phyloP scores from a whole-genome alignment of 2,329 filamentous ascomycete genomes.

The Xylaria sp. region DNA sequence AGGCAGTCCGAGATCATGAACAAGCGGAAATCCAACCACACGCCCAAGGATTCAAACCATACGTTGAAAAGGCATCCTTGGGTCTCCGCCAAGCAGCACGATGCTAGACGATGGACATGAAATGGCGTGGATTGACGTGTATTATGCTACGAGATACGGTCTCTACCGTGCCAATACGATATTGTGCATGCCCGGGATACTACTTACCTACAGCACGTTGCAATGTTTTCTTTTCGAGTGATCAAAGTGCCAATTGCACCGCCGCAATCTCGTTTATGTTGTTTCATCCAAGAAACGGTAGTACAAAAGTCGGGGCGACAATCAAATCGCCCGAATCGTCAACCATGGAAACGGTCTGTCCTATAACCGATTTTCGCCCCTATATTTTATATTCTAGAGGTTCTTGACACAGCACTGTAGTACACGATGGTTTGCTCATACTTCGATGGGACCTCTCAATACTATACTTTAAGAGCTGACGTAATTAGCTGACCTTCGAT shows the following conservation, averaged over 20 bases:
- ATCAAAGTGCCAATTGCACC: not conserved
- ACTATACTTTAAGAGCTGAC: not conserved
- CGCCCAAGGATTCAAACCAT: not conserved
- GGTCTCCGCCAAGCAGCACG: not conserved
- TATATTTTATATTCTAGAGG: not conserved
- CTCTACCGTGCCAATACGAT: not conserved
- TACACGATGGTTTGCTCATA: not conserved
- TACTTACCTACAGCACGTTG: not conserved
- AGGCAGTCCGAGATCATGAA: not conserved
- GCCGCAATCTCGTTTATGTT: slow-evolving; percentile 12
- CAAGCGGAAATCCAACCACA: not conserved
- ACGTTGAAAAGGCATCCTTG: not conserved
- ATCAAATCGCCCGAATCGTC: slow-evolving; percentile 1
- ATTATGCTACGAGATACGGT: not conserved
- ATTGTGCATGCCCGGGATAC: not conserved
- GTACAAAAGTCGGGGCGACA: not conserved
- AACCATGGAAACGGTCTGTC: not conserved
- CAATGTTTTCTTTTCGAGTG: not conserved
- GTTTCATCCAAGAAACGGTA: not conserved
- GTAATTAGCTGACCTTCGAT: not conserved
- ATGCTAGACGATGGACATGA: not conserved
- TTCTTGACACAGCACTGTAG: no score
- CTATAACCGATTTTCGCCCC: not conserved
- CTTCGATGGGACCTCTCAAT: not conserved
- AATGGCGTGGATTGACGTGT: not conserved